Evolutionary conservation across 306 rosid species (phyloP).

Genomic region (Gastrolobium bilobum): DNA sequence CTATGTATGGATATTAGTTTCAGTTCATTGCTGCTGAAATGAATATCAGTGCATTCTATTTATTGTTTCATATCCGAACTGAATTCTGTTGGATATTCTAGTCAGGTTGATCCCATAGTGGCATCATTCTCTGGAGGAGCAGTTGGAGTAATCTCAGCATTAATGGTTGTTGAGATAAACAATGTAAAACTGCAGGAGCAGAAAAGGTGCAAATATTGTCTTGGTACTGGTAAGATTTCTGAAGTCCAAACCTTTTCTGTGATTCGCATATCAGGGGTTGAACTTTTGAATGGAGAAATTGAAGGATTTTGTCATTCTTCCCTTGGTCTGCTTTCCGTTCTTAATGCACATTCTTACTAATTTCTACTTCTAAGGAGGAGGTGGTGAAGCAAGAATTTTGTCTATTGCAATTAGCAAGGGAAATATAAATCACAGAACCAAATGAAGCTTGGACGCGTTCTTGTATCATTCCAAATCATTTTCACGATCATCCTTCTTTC

Average conservation of each 20-base stretch:
- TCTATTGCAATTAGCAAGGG: conserved; percentile 7
- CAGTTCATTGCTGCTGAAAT: conserved; percentile 7
- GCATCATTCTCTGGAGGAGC: conserved; percentile 99
- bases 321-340: conserved; percentile 5
- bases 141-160: conserved; percentile 94
- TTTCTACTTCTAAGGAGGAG: conserved; percentile 10
- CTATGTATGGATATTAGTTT: conserved; percentile 5
- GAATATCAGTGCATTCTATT: conserved; percentile 21
- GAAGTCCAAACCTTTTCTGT: neutral
- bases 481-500: conserved; percentile 26
- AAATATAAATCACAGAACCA: conserved; percentile 3
- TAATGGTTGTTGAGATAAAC: conserved; percentile 98
- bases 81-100: conserved; percentile 53
- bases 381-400: conserved; percentile 15
- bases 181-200: conserved; percentile 96
- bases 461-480: neutral
- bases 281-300: conserved; percentile 1
- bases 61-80: conserved; percentile 35
- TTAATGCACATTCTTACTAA: neutral
- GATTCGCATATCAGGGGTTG: conserved; percentile 21
- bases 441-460: conserved; percentile 16
- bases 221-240: conserved; percentile 84
- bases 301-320: conserved; percentile 34
- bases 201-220: conserved; percentile 97
- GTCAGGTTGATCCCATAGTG: conserved; percentile 98